Percentiles rank a stretch among this genome's conserved stretches.
phyloP scores from a whole-genome alignment of 805 yeast genomes.

The Yarrowia alimentaria region DNA sequence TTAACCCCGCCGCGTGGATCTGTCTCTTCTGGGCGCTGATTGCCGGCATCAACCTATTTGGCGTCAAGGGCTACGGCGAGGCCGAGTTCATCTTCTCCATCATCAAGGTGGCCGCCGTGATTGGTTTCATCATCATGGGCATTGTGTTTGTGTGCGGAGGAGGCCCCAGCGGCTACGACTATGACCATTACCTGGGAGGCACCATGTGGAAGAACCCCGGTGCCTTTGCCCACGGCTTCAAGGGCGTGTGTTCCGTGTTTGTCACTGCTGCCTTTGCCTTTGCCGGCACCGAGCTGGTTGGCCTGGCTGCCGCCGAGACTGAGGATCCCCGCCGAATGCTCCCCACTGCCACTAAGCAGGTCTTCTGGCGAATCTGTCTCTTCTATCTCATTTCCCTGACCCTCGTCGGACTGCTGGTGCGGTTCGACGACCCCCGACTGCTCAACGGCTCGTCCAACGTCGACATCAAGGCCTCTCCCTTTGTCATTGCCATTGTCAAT shows the following conservation, averaged over 20 bases:
- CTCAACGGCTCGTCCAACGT: conserved; percentile 48
- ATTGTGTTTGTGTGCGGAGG: conserved; percentile 57
- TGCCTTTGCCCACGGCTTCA: conserved; percentile 60
- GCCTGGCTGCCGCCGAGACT: conserved; percentile 68
- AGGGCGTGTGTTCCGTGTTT: conserved; percentile 63
- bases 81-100: conserved; percentile 57
- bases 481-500: conserved; percentile 65
- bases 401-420: conserved; percentile 61
- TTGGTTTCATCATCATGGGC: conserved; percentile 58
- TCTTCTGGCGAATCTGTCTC: conserved; percentile 67
- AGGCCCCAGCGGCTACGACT: conserved; percentile 43
- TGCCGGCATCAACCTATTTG: conserved; percentile 49
- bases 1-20: conserved; percentile 52
- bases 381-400: conserved; percentile 58
- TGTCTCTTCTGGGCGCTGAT: conserved; percentile 51
- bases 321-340: conserved; percentile 59
- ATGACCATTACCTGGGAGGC: conserved; percentile 51
- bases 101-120: conserved; percentile 54
- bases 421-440: conserved; percentile 50
- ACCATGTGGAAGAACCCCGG: conserved; percentile 63
- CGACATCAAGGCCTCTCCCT: conserved; percentile 71
- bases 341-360: conserved; percentile 69
- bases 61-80: conserved; percentile 57
- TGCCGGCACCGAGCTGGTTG: conserved; percentile 65
- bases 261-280: conserved; percentile 66